Evolutionary conservation across 352 stramenopile species (phyloP).

Genomic region (Pythium volutum): DNA sequence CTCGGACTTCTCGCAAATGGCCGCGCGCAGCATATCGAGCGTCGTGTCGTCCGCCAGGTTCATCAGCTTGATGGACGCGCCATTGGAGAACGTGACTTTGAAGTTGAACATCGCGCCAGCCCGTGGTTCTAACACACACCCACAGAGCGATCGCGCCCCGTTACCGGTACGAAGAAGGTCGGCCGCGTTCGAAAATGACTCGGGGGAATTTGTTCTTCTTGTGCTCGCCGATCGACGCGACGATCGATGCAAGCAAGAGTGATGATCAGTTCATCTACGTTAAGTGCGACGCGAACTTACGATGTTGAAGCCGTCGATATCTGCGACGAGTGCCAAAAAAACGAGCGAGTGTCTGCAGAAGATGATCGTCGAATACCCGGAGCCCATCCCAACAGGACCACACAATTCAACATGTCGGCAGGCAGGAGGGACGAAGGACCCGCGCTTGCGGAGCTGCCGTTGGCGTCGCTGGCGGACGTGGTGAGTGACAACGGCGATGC

Average conservation of each 20-base stretch:
- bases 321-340: not conserved
- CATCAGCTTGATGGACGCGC: conserved; percentile 70
- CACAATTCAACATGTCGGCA: not conserved
- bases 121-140: not conserved
- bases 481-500: not conserved
- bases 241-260: not conserved
- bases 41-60: conserved; percentile 56
- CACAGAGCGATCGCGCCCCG: no score
- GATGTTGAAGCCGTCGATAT: not conserved
- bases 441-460: not conserved
- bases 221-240: not conserved
- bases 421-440: not conserved
- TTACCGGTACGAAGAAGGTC: not conserved
- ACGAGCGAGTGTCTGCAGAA: no score
- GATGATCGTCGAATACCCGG: no score
- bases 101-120: conserved; percentile 33
- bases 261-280: not conserved
- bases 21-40: conserved; percentile 47
- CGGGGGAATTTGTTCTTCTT: no score
- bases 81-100: conserved; percentile 75
- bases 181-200: no score
- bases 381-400: no score
- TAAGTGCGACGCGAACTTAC: not conserved
- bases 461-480: not conserved
- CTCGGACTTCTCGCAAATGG: conserved; percentile 54